A percentile compares a stretch with the other conserved stretches of the same genome.
These are phyloP conservation scores for Holtermannia corniformis DNA, from an alignment of 768 basidiomycete genomes.

Conservation along the genomic window DNA sequence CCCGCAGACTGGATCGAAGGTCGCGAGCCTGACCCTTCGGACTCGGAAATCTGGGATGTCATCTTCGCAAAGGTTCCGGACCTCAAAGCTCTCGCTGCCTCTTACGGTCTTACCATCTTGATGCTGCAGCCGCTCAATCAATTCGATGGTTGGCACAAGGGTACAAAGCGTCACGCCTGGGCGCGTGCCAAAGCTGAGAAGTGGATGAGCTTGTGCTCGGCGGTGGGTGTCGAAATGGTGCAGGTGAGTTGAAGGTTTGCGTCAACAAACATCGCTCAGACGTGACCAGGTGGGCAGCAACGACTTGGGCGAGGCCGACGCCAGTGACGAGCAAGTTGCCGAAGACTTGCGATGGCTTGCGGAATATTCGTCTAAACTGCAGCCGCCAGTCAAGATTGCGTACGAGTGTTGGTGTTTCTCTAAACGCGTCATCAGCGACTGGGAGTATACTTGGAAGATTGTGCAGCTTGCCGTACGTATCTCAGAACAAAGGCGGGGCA, in stretches of 20 bases:
- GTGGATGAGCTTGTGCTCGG: slow-evolving; percentile 25
- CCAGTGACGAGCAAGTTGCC: slow-evolving; percentile 5
- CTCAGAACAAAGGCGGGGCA: background rate
- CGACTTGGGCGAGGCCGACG: slow-evolving; percentile 9
- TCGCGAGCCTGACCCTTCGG: slow-evolving; percentile 14
- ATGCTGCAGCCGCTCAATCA: slow-evolving; percentile 28
- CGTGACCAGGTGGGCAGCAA: slow-evolving; percentile 12
- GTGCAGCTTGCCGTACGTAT: slow-evolving; percentile 9
- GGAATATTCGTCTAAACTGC: slow-evolving; percentile 14
- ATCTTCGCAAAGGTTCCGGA: slow-evolving; percentile 1
- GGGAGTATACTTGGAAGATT: slow-evolving; percentile 23
- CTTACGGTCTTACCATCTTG: slow-evolving; percentile 9
- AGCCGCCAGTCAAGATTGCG: slow-evolving; percentile 19
- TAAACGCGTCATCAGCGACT: slow-evolving; percentile 12
- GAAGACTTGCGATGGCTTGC: slow-evolving; percentile 19
- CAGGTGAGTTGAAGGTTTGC: slow-evolving; percentile 14
- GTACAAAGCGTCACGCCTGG: slow-evolving; percentile 10
- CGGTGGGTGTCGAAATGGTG: slow-evolving; percentile 14
- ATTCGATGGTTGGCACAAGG: slow-evolving; percentile 27
- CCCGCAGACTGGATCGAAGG: slow-evolving; percentile 6
- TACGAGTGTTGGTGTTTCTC: slow-evolving; percentile 29
- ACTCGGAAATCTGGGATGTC: slow-evolving; percentile 6
- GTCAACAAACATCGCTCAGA: background rate
- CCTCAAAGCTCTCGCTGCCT: background rate
- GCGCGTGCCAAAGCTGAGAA: slow-evolving; percentile 15